Percentiles rank a stretch among this genome's conserved stretches.
Conservation (phyloP, 768 basidiomycete genomes). For the Hysterangium stoloniferum region DNA sequence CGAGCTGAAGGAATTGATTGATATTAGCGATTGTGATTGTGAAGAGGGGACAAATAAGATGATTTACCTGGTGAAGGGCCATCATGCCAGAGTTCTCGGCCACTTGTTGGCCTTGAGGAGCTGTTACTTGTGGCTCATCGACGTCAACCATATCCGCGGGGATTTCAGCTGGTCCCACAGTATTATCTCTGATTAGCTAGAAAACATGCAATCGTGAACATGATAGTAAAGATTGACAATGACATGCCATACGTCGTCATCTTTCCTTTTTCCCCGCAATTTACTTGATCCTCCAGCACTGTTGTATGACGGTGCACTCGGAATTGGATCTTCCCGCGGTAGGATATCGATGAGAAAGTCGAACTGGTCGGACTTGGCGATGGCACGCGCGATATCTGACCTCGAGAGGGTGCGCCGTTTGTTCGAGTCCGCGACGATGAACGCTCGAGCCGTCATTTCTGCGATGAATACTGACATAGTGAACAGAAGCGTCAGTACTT, state of each 20-base stretch:
- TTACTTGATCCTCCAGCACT: slow-evolving; percentile 5
- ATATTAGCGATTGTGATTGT: background rate
- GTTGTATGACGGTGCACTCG: slow-evolving; percentile 7
- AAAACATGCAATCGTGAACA: no score
- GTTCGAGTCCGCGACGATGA: slow-evolving; percentile 90
- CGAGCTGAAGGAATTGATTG: background rate
- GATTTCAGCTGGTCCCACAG: background rate
- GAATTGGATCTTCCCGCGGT: slow-evolving; percentile 66
- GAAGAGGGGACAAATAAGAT: background rate
- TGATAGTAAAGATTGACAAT: no score
- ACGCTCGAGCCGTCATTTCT: slow-evolving; percentile 93
- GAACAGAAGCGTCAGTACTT: background rate
- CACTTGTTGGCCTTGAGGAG: background rate
- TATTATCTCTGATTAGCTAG: background rate
- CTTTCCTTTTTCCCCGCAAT: slow-evolving; percentile 7
- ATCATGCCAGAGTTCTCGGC: slow-evolving; percentile 5
- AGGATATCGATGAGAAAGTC: slow-evolving; percentile 97
- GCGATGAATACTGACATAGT: slow-evolving; percentile 78
- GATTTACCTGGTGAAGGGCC: slow-evolving; percentile 10
- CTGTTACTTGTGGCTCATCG: background rate
- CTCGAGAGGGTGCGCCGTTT: slow-evolving; percentile 94
- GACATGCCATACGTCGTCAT: slow-evolving; percentile 7
- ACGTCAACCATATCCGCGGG: slow-evolving; percentile 6
- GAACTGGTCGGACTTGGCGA: slow-evolving; percentile 91
- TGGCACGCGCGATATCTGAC: slow-evolving; percentile 88